Conservation (phyloP, 129 eudicot species). For the Saposhnikovia divaricata region DNA sequence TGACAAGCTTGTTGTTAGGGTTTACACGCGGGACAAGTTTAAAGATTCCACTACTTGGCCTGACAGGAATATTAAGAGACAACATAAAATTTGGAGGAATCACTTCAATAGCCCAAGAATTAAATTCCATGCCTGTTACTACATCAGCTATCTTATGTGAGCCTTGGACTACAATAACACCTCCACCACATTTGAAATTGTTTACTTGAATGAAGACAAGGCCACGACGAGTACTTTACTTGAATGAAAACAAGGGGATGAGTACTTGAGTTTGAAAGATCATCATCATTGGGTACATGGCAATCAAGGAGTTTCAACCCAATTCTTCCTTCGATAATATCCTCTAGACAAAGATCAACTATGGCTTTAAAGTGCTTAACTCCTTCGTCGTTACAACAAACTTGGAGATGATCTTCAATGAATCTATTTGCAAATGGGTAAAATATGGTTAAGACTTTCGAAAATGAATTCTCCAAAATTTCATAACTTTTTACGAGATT, state of each 20-base stretch:
- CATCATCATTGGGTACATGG: neutral
- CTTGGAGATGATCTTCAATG: conserved; percentile 1
- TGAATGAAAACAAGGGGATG: conserved; percentile 1
- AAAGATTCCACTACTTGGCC: neutral
- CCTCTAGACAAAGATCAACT: neutral
- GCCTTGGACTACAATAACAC: conserved; percentile 9
- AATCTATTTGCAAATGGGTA: conserved; percentile 22
- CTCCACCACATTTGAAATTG: conserved; percentile 24
- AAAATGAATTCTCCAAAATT: conserved; percentile 14
- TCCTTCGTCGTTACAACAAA: conserved; percentile 25
- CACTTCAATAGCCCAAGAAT: conserved; percentile 15
- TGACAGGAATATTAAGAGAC: conserved; percentile 8
- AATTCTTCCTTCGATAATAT: neutral
- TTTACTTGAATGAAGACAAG: conserved; percentile 18
- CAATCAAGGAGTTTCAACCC: neutral
- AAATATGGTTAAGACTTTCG: neutral
- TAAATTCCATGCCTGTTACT: neutral
- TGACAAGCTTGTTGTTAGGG: neutral
- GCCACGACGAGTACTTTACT: too few species aligned
- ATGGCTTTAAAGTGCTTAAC: conserved; percentile 4
- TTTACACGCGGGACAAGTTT: neutral
- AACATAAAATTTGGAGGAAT: neutral
- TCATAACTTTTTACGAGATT: neutral
- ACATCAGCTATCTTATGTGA: conserved; percentile 21
- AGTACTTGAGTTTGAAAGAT: neutral